A percentile compares a stretch with the other conserved stretches of the same genome.
Conservation (phyloP, 208 protist species). For the Leishmania martiniquensis region DNA sequence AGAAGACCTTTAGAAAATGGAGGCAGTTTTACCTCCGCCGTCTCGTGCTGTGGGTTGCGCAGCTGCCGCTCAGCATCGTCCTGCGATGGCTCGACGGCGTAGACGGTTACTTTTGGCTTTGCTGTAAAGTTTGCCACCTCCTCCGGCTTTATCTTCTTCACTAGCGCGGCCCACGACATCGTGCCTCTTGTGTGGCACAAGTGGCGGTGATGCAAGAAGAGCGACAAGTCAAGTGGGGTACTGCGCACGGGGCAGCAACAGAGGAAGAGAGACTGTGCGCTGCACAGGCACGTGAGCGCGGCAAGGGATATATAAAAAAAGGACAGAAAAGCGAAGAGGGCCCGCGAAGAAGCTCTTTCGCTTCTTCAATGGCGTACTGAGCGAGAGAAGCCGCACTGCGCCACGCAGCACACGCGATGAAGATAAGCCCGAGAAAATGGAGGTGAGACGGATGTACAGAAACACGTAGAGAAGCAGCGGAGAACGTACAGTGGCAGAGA, state of each 20-base stretch:
- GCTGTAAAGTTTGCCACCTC: slow-evolving; percentile 29
- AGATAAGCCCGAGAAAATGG: background rate
- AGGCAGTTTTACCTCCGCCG: slow-evolving; percentile 47
- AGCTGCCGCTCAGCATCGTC: slow-evolving; percentile 31
- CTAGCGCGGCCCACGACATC: slow-evolving; percentile 82
- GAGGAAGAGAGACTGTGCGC: background rate
- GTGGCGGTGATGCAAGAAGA: background rate
- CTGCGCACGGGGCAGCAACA: background rate
- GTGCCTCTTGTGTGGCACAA: background rate
- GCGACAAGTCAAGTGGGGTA: background rate
- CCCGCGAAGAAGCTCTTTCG: no score
- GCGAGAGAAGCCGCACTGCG: background rate
- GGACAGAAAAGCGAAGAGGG: background rate
- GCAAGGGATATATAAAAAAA: background rate
- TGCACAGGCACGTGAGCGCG: background rate
- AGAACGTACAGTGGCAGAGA: background rate
- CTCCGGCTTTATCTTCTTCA: slow-evolving; percentile 48
- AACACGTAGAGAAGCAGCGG: background rate
- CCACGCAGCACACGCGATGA: background rate
- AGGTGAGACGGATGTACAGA: background rate
- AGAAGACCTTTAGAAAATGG: slow-evolving; percentile 71
- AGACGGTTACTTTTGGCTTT: slow-evolving; percentile 36
- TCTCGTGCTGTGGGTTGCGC: slow-evolving; percentile 36
- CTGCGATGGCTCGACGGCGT: slow-evolving; percentile 31
- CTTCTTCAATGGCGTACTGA: background rate